Conservation (phyloP, 1,284 basidiomycete genomes). For the Ceratobasidium theobromae region DNA sequence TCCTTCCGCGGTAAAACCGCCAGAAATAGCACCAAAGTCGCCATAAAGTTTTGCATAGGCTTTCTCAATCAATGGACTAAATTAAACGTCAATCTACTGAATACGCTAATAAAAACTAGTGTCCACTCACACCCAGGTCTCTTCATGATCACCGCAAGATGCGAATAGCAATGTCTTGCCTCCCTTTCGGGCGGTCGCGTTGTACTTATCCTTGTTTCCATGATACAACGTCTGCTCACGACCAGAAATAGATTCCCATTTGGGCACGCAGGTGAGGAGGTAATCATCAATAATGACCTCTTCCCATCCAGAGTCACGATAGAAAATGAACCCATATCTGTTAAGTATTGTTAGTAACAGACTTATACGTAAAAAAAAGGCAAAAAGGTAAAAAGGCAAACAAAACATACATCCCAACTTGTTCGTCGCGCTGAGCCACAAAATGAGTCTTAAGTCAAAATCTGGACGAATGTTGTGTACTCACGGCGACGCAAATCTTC, state of each 20-base stretch:
- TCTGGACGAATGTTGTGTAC: constrained; percentile 33
- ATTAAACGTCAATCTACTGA: background rate
- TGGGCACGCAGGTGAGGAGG: constrained; percentile 9
- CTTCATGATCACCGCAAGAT: constrained; percentile 36
- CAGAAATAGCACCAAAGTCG: constrained; percentile 29
- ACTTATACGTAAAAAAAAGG: too few species aligned
- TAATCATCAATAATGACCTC: constrained; percentile 36
- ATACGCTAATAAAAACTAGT: background rate
- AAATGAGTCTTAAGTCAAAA: constrained; percentile 19
- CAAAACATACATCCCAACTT: constrained; percentile 46
- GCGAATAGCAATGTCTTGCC: constrained; percentile 36
- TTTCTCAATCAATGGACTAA: constrained; percentile 28
- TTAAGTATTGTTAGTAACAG: too few species aligned
- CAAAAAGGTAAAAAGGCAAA: too few species aligned
- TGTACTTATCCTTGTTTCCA: constrained; percentile 35
- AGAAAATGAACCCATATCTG: constrained; percentile 47
- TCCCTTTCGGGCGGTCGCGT: constrained; percentile 35
- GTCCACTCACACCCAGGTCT: constrained; percentile 37
- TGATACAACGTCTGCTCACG: constrained; percentile 37
- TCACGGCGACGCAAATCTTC: constrained; percentile 54
- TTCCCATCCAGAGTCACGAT: constrained; percentile 36
- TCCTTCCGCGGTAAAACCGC: constrained; percentile 28
- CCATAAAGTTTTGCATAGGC: constrained; percentile 28
- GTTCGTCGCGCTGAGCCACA: constrained; percentile 49
- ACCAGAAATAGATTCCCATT: constrained; percentile 19